phyloP scores from a whole-genome alignment of 83 land plant species.

The Thuja plicata region DNA sequence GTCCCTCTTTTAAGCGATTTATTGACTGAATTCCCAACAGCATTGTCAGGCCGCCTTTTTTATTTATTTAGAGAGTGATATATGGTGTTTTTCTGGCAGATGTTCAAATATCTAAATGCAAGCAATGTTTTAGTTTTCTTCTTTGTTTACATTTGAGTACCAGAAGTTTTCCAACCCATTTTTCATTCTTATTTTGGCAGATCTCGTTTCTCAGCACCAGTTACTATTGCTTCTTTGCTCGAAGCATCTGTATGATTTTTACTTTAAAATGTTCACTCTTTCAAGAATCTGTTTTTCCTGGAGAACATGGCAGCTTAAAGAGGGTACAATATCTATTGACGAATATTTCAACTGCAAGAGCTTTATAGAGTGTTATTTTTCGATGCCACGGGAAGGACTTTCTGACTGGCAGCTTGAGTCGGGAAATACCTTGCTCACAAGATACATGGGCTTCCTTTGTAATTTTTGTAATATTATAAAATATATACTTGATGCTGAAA shows the following conservation, averaged over 20 bases:
- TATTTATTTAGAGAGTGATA: not conserved
- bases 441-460: not conserved
- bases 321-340: not conserved
- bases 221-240: not conserved
- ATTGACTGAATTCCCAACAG: not conserved
- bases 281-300: slow-evolving; percentile 11
- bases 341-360: not conserved
- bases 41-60: not conserved
- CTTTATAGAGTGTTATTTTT: not conserved
- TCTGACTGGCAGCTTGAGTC: not conserved
- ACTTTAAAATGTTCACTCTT: not conserved
- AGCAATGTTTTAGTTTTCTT: not conserved
- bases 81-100: not conserved
- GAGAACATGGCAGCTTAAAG: slow-evolving; percentile 1
- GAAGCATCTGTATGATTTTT: slow-evolving; percentile 1
- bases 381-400: not conserved
- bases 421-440: not conserved
- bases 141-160: not conserved
- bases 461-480: not conserved
- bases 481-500: not conserved
- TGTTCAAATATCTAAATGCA: not conserved
- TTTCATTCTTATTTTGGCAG: not conserved
- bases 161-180: not conserved
- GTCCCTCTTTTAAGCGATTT: not conserved
- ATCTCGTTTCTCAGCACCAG: slow-evolving; percentile 1